Conservation (phyloP, 495 filamentous ascomycete species). For the Massariosphaeria phaeospora region DNA sequence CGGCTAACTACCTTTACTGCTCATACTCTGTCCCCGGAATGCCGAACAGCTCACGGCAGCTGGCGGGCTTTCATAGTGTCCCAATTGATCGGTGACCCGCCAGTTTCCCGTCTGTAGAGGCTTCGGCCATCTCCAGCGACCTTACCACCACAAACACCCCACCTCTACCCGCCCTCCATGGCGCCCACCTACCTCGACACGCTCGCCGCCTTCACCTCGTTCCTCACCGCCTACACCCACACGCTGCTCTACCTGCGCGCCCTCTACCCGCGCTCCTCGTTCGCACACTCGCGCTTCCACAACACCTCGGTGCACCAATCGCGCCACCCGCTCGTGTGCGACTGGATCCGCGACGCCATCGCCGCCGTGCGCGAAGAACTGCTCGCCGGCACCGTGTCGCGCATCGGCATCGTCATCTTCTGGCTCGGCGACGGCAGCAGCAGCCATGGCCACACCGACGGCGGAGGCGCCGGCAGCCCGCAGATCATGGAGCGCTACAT, state of each 20-base stretch:
- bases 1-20: too few relatives aligned
- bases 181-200: constrained; percentile 46
- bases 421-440: constrained; percentile 45
- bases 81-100: too few relatives aligned
- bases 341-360: constrained; percentile 83
- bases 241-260: constrained; percentile 83
- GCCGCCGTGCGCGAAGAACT: constrained; percentile 71
- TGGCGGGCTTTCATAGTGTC: too few relatives aligned
- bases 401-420: constrained; percentile 74
- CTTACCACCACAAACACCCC: not conserved
- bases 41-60: too few relatives aligned
- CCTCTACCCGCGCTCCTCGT: constrained; percentile 77
- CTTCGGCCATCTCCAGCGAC: too few relatives aligned
- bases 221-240: constrained; percentile 85
- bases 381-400: constrained; percentile 61
- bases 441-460: not conserved
- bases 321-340: constrained; percentile 83
- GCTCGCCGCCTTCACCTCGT: constrained; percentile 60
- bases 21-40: too few relatives aligned
- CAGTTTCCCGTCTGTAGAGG: too few relatives aligned
- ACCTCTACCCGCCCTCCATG: constrained; percentile 19
- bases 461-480: not conserved
- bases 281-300: constrained; percentile 77
- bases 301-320: constrained; percentile 85
- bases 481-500: constrained; percentile 69